These are phyloP conservation scores for Cercospora canescens DNA, from an alignment of 2,329 filamentous ascomycete genomes.

Conservation along the genomic window DNA sequence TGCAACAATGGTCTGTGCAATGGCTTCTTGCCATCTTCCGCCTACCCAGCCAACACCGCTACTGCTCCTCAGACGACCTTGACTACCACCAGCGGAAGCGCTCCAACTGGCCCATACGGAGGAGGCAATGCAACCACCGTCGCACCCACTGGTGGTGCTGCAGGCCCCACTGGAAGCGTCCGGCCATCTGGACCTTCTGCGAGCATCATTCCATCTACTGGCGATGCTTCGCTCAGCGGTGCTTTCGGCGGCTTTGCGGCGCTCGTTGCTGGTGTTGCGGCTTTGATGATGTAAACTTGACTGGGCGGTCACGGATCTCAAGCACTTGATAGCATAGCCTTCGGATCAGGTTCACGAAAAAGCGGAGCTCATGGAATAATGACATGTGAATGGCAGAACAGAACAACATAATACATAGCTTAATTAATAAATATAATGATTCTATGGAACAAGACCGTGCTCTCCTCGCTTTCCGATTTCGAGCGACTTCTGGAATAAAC, in stretches of 20 bases:
- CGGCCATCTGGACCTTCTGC: not conserved
- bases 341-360: not conserved
- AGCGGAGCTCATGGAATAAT: not conserved
- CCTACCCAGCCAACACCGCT: conserved; percentile 5
- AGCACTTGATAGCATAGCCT: not conserved
- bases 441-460: not conserved
- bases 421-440: not conserved
- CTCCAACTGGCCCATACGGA: not conserved
- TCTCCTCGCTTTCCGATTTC: not conserved
- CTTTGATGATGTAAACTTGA: conserved; percentile 8
- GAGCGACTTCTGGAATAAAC: not conserved
- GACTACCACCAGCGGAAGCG: not conserved
- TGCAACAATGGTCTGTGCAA: conserved; percentile 19
- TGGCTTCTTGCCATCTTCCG: conserved; percentile 15
- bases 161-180: not conserved
- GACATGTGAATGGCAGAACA: not conserved
- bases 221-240: conserved; percentile 4
- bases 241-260: conserved; percentile 11
- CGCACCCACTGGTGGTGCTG: not conserved
- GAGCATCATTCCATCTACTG: conserved; percentile 8
- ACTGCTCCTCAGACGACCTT: not conserved
- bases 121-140: not conserved
- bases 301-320: not conserved
- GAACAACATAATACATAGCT: not conserved
- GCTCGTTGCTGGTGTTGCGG: conserved; percentile 11